Percentiles rank a stretch among this genome's conserved stretches.
Evolutionary conservation across 1,284 basidiomycete genomes (phyloP).

Genomic region (Chondrostereum purpureum): DNA sequence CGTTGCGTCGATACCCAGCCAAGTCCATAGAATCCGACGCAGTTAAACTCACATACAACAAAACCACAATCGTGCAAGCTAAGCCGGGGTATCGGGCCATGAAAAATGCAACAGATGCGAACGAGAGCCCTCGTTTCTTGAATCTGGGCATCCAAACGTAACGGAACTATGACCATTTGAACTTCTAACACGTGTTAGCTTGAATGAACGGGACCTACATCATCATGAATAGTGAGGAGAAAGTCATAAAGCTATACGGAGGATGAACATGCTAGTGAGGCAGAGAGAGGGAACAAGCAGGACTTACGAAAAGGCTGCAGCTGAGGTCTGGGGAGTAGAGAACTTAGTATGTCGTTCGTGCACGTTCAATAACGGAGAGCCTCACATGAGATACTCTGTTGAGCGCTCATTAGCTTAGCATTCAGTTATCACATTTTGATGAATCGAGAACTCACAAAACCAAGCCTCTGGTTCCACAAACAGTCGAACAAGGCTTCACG

Average conservation of each 20-base stretch:
- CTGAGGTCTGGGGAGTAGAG: neutral
- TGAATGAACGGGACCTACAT: constrained; percentile 9
- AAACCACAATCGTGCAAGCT: constrained; percentile 11
- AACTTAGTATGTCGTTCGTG: too few species aligned
- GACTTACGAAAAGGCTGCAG: neutral
- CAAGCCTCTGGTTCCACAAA: neutral
- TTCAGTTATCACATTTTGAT: too few species aligned
- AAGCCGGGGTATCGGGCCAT: constrained; percentile 16
- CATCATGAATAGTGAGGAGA: constrained; percentile 14
- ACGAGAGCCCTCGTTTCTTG: constrained; percentile 6
- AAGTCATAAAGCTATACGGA: constrained; percentile 16
- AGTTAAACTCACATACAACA: too few species aligned
- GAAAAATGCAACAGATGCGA: constrained; percentile 12
- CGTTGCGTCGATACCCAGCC: too few species aligned
- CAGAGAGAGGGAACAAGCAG: too few species aligned
- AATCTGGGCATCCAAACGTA: constrained; percentile 13
- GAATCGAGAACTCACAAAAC: neutral
- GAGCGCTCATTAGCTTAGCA: too few species aligned
- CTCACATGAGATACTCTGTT: constrained; percentile 9
- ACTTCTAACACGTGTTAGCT: neutral
- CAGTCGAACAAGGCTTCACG: too few species aligned
- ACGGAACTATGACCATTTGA: neutral
- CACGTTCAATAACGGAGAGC: neutral
- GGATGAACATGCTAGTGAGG: neutral
- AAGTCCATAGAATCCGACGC: too few species aligned